Conservation (phyloP, 768 basidiomycete genomes). For the Serendipita sp. region DNA sequence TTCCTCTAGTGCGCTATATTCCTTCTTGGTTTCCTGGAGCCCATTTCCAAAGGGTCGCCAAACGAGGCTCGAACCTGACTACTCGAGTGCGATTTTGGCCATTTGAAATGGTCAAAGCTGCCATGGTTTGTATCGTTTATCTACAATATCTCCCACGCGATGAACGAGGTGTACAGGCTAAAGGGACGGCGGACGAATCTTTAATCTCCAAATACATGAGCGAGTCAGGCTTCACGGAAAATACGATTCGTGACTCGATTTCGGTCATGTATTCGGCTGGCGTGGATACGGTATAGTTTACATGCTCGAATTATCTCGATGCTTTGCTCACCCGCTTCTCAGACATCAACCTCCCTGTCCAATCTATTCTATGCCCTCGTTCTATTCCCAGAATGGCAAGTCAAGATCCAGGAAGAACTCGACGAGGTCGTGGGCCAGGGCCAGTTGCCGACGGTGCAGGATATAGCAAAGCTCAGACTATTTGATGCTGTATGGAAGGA, state of each 20-base stretch:
- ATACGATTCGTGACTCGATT: background rate
- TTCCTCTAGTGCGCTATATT: constrained; percentile 26
- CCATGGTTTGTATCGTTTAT: background rate
- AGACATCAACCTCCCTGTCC: background rate
- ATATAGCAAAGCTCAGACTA: background rate
- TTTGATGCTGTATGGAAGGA: background rate
- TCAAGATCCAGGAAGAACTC: background rate
- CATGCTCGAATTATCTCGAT: background rate
- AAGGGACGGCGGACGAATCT: background rate
- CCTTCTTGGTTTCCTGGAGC: constrained; percentile 56
- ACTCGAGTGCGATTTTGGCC: background rate
- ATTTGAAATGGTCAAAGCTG: background rate
- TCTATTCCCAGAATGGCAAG: background rate
- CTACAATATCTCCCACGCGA: background rate
- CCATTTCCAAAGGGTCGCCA: constrained; percentile 35
- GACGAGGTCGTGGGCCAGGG: background rate
- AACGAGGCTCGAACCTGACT: background rate
- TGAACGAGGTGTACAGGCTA: background rate
- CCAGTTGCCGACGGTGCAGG: background rate
- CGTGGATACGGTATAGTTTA: background rate
- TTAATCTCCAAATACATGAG: background rate
- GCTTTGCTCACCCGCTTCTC: background rate
- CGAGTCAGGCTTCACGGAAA: background rate
- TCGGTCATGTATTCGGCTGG: background rate
- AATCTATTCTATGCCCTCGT: background rate